These are phyloP conservation scores for Ceratocystis cubensis DNA, from an alignment of 2,329 filamentous ascomycete species.

Conservation along the genomic window DNA sequence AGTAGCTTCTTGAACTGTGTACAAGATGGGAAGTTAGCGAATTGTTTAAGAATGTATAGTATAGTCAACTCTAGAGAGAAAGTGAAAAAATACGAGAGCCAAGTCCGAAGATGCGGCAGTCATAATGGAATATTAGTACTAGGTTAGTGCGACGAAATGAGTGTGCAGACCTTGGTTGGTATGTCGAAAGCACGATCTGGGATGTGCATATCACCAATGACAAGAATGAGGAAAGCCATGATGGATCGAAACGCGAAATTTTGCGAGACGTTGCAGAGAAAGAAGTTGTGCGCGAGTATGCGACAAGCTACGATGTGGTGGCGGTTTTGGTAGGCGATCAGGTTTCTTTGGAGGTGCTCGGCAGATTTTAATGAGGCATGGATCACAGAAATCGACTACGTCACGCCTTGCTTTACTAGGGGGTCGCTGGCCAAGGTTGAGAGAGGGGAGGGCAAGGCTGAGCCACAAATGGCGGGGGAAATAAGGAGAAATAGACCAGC, in stretches of 20 bases:
- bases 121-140: neutral
- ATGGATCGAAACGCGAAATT: constrained; percentile 29
- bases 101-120: neutral
- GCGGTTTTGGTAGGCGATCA: neutral
- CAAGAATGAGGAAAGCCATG: constrained; percentile 81
- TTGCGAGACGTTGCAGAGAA: no score
- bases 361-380: neutral
- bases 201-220: constrained; percentile 88
- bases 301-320: neutral
- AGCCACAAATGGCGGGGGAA: neutral
- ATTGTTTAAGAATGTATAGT: no score
- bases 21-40: neutral
- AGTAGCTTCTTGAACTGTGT: constrained; percentile 72
- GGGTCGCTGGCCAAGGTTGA: neutral
- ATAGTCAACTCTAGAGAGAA: neutral
- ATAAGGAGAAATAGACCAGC: neutral
- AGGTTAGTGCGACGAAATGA: neutral
- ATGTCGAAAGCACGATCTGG: constrained; percentile 85
- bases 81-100: no score
- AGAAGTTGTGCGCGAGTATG: neutral
- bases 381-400: constrained; percentile 4
- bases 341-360: neutral
- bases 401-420: constrained; percentile 7
- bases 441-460: constrained; percentile 1
- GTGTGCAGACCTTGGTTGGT: constrained; percentile 59